Evolutionary conservation across 805 yeast genomes (phyloP).

Genomic region (Ogataea corticis): DNA sequence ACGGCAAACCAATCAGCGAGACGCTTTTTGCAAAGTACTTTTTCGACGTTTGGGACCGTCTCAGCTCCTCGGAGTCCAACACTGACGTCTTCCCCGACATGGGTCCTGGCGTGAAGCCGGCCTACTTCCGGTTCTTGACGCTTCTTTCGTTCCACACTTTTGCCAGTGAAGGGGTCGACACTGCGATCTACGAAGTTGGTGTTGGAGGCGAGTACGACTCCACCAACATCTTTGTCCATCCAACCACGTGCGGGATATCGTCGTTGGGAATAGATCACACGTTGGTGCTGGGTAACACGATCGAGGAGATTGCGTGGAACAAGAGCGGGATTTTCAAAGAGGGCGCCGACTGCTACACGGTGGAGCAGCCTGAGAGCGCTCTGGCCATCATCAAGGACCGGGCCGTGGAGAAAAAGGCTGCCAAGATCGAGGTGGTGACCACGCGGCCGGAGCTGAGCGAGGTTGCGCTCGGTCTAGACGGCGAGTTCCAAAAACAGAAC

Average conservation of each 20-base stretch:
- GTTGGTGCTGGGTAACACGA: slow-evolving; percentile 78
- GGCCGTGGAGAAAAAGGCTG: slow-evolving; percentile 61
- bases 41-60: slow-evolving; percentile 89
- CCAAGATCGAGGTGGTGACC: slow-evolving; percentile 53
- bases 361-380: slow-evolving; percentile 53
- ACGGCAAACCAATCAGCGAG: slow-evolving; percentile 84
- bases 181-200: slow-evolving; percentile 96
- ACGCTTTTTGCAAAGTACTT: slow-evolving; percentile 82
- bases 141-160: slow-evolving; percentile 89
- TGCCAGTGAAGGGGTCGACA: slow-evolving; percentile 81
- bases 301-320: slow-evolving; percentile 93
- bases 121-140: slow-evolving; percentile 89
- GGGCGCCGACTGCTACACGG: slow-evolving; percentile 66
- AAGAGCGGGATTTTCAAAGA: slow-evolving; percentile 89
- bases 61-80: slow-evolving; percentile 55
- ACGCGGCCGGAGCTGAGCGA: slow-evolving; percentile 40
- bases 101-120: slow-evolving; percentile 75
- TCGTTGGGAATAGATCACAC: slow-evolving; percentile 93
- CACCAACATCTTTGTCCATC: slow-evolving; percentile 81
- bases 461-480: slow-evolving; percentile 71
- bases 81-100: slow-evolving; percentile 67
- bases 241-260: slow-evolving; percentile 83
- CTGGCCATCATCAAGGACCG: slow-evolving; percentile 59
- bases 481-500: slow-evolving; percentile 79
- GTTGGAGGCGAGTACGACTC: slow-evolving; percentile 98